Conservation (phyloP, 352 stramenopile genomes). For the Phytophthora lateralis region DNA sequence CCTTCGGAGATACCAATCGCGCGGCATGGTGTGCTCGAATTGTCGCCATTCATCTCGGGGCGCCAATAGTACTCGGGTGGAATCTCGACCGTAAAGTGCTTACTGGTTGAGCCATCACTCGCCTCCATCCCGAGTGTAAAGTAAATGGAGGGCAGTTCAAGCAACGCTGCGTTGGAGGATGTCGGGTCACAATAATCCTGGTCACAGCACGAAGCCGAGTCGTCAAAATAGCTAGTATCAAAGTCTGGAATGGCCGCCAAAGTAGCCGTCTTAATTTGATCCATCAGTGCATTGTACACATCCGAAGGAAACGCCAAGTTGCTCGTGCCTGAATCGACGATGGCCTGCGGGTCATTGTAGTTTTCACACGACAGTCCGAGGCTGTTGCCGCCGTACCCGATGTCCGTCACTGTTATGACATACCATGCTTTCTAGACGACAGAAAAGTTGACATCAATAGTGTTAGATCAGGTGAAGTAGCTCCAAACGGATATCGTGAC, state of each 20-base stretch:
- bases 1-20: slow-evolving; percentile 83
- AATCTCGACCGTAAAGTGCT: slow-evolving; percentile 81
- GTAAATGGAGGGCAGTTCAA: slow-evolving; percentile 79
- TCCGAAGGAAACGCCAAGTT: slow-evolving; percentile 79
- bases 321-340: slow-evolving; percentile 84
- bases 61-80: slow-evolving; percentile 86
- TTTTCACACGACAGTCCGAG: slow-evolving; percentile 63
- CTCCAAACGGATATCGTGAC: background rate
- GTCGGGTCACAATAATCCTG: slow-evolving; percentile 75
- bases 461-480: background rate
- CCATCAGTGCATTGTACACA: slow-evolving; percentile 80
- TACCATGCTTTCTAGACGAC: slow-evolving; percentile 77
- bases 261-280: slow-evolving; percentile 66
- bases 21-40: slow-evolving; percentile 58
- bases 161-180: slow-evolving; percentile 49
- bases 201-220: slow-evolving; percentile 66
- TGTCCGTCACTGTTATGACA: slow-evolving; percentile 75
- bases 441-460: slow-evolving; percentile 1
- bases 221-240: slow-evolving; percentile 74
- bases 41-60: slow-evolving; percentile 74
- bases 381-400: slow-evolving; percentile 67
- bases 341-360: slow-evolving; percentile 81
- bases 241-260: slow-evolving; percentile 63
- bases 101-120: slow-evolving; percentile 53
- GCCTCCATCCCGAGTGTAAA: slow-evolving; percentile 70